Evolutionary conservation across 352 stramenopile genomes (phyloP), one percentile per base, ranked within the genome.

Genomic region (Phytophthora meadii): DNA sequence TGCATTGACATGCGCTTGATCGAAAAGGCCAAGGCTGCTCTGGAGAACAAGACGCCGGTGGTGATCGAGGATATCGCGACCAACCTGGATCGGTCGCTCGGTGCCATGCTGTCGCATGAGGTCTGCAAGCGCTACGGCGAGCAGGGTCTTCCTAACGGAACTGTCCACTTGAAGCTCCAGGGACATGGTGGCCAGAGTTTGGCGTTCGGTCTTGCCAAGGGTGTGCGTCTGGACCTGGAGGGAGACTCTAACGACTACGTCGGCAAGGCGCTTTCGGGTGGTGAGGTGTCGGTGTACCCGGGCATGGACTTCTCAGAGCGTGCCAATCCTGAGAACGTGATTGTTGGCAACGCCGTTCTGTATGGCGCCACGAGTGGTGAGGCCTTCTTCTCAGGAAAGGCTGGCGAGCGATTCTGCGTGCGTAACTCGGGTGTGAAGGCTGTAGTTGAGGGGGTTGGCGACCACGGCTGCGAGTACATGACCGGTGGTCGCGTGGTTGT

Each of bases 381-480:
- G 59, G 92, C 95, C 4, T 99, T 98, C 75, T 98, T 98, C 76
- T 81, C 87, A 17, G 97, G 97, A 60, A 98, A 97, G 76, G 96
- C 93, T 34, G 96, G 95, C 37, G 96, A 99, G 74, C 93, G 97
- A 27, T 99, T 99, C 77, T 97, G 90, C 54, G 96, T 99, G 40
- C 93, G 97, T 46, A 99, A 99, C 77, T 98, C 90, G 19, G 97
- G 97, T 48, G 97, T 97, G n/a, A 79, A 97, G 54, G 86, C 92
- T 11, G 95, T 99, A 36, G 95, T 98, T 36, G 97, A 99, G 77
- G 96, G 95, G 50, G 89, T 98, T 40, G 97, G 97, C 66, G 96
- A 99, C 72, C 97, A 99, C 73, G 95, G 95, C 28, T 98, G 93
- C 56, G 97, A 99, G 78, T 99, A 99, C 87, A 99, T 99, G 97